Evolutionary conservation across 805 yeast genomes (phyloP).

Genomic region (Ogataea paraovalis): DNA sequence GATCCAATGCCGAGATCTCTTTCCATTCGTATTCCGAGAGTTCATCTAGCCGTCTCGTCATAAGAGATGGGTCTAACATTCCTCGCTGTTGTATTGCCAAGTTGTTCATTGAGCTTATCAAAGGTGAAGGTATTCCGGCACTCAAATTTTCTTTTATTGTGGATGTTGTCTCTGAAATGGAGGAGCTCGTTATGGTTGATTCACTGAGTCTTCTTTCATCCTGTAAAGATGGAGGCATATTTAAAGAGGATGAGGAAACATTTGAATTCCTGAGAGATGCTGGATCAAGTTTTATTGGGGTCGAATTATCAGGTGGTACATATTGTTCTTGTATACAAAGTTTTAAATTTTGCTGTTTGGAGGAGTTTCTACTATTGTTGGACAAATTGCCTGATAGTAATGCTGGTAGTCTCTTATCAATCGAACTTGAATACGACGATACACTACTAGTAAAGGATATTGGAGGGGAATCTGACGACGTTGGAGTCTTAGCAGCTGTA

Average conservation of each 20-base stretch:
- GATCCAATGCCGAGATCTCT: constrained; percentile 48
- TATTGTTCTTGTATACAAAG: constrained; percentile 4
- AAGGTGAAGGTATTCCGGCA: constrained; percentile 7
- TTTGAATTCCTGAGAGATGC: background rate
- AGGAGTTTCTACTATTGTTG: constrained; percentile 1
- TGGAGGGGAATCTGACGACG: background rate
- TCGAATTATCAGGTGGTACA: constrained; percentile 1
- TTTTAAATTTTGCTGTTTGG: constrained; percentile 3
- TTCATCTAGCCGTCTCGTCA: constrained; percentile 26
- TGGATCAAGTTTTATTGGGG: constrained; percentile 9
- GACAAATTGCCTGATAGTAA: background rate
- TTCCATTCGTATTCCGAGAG: constrained; percentile 78
- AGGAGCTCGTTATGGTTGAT: constrained; percentile 1
- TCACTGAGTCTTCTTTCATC: constrained; percentile 4
- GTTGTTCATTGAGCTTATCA: constrained; percentile 7
- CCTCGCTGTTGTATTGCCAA: constrained; percentile 4
- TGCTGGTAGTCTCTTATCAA: background rate
- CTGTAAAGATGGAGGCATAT: background rate
- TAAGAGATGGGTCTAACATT: background rate
- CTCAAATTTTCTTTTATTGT: background rate
- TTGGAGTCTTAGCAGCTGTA: background rate
- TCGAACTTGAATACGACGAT: background rate
- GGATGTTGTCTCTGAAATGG: constrained; percentile 1
- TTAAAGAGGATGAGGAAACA: constrained; percentile 1
- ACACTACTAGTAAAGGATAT: background rate